Percentiles rank a stretch among this genome's conserved stretches.
These are phyloP conservation scores for Termitomyces sp. DNA, from an alignment of 768 basidiomycete species.

Conservation along the genomic window DNA sequence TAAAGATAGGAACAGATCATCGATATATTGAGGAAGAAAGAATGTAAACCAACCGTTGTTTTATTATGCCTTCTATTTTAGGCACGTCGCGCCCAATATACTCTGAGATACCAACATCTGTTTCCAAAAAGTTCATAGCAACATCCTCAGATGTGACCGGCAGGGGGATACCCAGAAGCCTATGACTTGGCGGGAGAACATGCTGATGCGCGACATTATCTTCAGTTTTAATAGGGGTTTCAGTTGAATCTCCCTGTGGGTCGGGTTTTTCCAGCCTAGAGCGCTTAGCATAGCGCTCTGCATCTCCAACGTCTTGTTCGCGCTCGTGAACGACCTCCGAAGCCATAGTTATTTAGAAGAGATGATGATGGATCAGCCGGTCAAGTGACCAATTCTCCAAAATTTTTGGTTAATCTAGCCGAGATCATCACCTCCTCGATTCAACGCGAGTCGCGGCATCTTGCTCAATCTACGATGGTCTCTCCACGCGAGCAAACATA, in stretches of 20 bases:
- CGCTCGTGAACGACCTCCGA: slow-evolving; percentile 38
- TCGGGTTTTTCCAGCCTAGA: slow-evolving; percentile 28
- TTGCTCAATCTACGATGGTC: slow-evolving; percentile 19
- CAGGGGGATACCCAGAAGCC: slow-evolving; percentile 53
- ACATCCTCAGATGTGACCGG: slow-evolving; percentile 44
- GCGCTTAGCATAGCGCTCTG: slow-evolving; percentile 40
- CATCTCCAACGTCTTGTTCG: slow-evolving; percentile 41
- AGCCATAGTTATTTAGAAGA: slow-evolving; percentile 21
- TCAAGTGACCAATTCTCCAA: slow-evolving; percentile 6
- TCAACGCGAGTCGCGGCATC: neutral
- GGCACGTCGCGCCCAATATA: slow-evolving; percentile 69
- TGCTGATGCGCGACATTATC: slow-evolving; percentile 19
- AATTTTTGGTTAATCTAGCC: slow-evolving; percentile 12
- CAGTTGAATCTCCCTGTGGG: slow-evolving; percentile 4
- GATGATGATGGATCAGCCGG: neutral
- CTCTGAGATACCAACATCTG: slow-evolving; percentile 87
- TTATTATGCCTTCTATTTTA: slow-evolving; percentile 88
- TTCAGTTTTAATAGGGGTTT: neutral
- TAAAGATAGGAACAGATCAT: slow-evolving; percentile 1
- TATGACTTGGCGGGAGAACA: slow-evolving; percentile 71
- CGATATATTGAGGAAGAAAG: neutral
- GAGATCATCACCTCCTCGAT: slow-evolving; percentile 11
- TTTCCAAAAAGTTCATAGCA: slow-evolving; percentile 60
- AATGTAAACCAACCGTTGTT: slow-evolving; percentile 68
- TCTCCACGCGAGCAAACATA: slow-evolving; percentile 47